These are phyloP conservation scores for Ephemerocybe angulata DNA, from an alignment of 768 basidiomycete species.

Conservation along the genomic window DNA sequence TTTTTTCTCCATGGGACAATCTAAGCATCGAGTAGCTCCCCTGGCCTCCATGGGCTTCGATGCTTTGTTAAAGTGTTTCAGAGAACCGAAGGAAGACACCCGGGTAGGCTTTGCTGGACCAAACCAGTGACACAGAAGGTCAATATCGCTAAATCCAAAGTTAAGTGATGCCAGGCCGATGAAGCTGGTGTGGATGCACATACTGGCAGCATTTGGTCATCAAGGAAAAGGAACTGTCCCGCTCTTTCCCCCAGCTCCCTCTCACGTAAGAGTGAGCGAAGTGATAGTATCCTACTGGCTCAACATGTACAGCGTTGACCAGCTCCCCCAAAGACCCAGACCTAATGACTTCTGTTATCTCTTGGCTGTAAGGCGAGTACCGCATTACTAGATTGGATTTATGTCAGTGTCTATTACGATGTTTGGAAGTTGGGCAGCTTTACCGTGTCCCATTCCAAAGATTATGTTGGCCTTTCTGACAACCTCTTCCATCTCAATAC, in stretches of 20 bases:
- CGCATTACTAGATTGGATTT: conserved; percentile 57
- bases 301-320: conserved; percentile 79
- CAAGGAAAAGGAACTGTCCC: conserved; percentile 70
- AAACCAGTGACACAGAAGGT: conserved; percentile 77
- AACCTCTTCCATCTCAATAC: conserved; percentile 69
- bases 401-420: background rate
- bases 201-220: conserved; percentile 93
- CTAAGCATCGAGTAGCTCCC: conserved; percentile 65
- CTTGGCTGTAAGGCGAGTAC: conserved; percentile 80
- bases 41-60: conserved; percentile 70
- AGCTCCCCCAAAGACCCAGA: conserved; percentile 73
- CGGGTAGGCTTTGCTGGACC: conserved; percentile 58
- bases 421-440: conserved; percentile 13
- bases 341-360: conserved; percentile 63
- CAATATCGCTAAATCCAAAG: conserved; percentile 63
- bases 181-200: conserved; percentile 21
- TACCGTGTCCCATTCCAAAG: conserved; percentile 88
- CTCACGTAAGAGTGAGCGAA: conserved; percentile 90
- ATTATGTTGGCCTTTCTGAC: conserved; percentile 67
- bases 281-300: conserved; percentile 84
- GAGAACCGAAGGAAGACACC: conserved; percentile 83
- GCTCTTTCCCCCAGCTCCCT: conserved; percentile 73
- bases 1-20: conserved; percentile 66
- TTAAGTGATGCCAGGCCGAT: conserved; percentile 4
- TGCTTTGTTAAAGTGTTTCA: conserved; percentile 75